Evolutionary conservation across 192 early-diverging fungal genomes (phyloP).

Genomic region (Pilobolus umbonatus): DNA sequence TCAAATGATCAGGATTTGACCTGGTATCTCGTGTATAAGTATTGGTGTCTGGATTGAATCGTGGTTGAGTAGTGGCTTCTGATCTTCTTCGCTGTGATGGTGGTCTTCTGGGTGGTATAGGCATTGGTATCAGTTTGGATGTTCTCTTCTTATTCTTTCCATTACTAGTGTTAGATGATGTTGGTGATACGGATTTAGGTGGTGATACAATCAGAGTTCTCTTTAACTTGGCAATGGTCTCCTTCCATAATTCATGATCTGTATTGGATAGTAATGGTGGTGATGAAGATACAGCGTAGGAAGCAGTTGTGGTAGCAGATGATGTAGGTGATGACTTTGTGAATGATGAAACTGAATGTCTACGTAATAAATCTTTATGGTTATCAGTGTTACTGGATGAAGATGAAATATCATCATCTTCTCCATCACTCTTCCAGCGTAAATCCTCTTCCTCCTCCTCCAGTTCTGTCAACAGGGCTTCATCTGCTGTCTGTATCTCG

Average conservation of each 20-base stretch:
- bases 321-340: constrained; percentile 5
- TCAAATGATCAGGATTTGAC: constrained; percentile 46
- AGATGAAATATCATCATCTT: constrained; percentile 1
- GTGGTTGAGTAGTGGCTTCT: constrained; percentile 34
- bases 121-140: constrained; percentile 28
- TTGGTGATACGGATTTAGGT: not conserved
- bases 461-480: not conserved
- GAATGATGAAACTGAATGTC: constrained; percentile 23
- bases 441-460: not conserved
- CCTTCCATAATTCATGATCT: constrained; percentile 14
- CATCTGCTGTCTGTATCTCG: not conserved
- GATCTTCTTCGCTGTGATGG: constrained; percentile 19
- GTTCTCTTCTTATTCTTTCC: not conserved
- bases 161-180: not conserved
- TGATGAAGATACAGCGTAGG: constrained; percentile 21
- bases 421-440: constrained; percentile 14
- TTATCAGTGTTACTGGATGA: not conserved
- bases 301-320: constrained; percentile 9
- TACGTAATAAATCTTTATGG: constrained; percentile 1
- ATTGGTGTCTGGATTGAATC: constrained; percentile 31
- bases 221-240: constrained; percentile 17
- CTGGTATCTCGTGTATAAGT: constrained; percentile 44
- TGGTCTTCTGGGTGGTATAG: constrained; percentile 15
- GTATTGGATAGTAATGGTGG: constrained; percentile 4
- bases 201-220: constrained; percentile 10